Conservation (phyloP, 1,284 basidiomycete genomes). For the Ustilago lituana region DNA sequence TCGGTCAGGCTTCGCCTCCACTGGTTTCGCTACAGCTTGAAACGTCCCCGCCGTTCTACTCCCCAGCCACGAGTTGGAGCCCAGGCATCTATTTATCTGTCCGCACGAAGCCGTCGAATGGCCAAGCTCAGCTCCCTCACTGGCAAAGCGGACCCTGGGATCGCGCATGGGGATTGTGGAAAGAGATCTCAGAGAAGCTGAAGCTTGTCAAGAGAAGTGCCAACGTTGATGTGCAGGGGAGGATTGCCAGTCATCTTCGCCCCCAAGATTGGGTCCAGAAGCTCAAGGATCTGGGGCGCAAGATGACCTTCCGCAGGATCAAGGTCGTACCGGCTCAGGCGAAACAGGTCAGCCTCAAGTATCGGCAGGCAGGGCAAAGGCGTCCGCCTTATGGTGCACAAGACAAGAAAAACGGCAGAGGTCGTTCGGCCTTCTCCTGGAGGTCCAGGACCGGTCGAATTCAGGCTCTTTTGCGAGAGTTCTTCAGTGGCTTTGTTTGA, state of each 20-base stretch:
- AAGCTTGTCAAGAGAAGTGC: constrained; percentile 14
- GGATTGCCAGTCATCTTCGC: constrained; percentile 16
- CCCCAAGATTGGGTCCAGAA: constrained; percentile 10
- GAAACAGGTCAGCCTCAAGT: constrained; percentile 5
- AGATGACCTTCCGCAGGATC: constrained; percentile 3
- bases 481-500: neutral
- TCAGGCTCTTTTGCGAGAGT: neutral
- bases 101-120: neutral
- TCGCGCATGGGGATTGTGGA: constrained; percentile 3
- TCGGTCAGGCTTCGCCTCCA: no score
- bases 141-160: constrained; percentile 23
- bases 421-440: neutral
- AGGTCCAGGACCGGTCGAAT: neutral
- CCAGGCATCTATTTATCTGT: neutral
- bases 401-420: constrained; percentile 1
- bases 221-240: neutral
- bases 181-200: neutral
- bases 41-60: no score
- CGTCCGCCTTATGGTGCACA: neutral
- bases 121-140: neutral
- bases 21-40: no score
- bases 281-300: constrained; percentile 11
- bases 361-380: neutral
- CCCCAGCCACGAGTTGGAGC: no score
- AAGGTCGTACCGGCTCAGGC: constrained; percentile 2